Conservation (phyloP, 331 rosid genomes). For the Phaseolus coccineus region DNA sequence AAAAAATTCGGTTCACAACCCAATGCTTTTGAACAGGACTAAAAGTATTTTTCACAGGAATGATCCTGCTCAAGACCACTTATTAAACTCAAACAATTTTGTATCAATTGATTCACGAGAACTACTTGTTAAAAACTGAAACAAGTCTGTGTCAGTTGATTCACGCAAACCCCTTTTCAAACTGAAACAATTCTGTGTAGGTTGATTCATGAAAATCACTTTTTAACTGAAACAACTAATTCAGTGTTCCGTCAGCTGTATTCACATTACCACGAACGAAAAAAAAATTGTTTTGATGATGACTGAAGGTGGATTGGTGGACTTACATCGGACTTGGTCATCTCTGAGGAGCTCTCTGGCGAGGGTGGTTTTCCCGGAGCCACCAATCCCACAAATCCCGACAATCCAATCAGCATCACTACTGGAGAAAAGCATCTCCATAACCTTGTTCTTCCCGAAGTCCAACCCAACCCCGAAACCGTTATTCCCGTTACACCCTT, state of each 20-base stretch:
- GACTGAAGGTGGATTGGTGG: background rate
- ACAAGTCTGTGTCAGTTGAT: no score
- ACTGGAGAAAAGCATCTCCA: constrained; percentile 61
- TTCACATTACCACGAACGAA: no score
- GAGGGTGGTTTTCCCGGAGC: constrained; percentile 91
- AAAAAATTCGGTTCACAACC: background rate
- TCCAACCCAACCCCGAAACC: constrained; percentile 59
- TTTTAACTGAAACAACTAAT: no score
- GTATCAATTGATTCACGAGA: no score
- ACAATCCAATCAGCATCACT: constrained; percentile 53
- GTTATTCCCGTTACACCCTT: constrained; percentile 42
- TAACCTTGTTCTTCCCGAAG: constrained; percentile 71
- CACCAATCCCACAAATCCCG: constrained; percentile 84
- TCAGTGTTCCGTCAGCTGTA: no score
- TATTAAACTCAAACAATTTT: background rate
- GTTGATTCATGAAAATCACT: no score
- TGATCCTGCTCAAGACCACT: background rate
- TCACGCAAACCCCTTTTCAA: no score
- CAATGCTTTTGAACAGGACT: no score
- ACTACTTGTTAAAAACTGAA: no score
- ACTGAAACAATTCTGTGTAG: no score
- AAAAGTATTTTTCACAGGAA: no score
- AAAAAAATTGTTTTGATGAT: background rate
- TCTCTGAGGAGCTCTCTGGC: constrained; percentile 77
- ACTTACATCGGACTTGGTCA: constrained; percentile 73